Percentiles rank a stretch among this genome's conserved stretches.
These are phyloP conservation scores for Stachybotrys chartarum DNA, from an alignment of 2,329 filamentous ascomycete genomes.

Conservation along the genomic window DNA sequence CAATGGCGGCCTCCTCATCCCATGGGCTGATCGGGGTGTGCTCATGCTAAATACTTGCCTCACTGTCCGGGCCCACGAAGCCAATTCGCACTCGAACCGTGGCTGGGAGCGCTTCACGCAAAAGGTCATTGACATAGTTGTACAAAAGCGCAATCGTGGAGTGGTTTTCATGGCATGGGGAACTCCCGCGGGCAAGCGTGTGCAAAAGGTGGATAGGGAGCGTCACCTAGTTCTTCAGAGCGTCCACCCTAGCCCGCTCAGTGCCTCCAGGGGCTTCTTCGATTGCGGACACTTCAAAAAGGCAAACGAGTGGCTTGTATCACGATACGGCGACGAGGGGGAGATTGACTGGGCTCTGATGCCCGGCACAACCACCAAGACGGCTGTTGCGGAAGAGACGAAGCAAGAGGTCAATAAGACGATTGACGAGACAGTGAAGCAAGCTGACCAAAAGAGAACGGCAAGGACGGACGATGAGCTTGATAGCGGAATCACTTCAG, in stretches of 20 bases:
- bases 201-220: slow-evolving; percentile 62
- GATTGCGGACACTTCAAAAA: slow-evolving; percentile 75
- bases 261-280: slow-evolving; percentile 75
- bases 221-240: slow-evolving; percentile 78
- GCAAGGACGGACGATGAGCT: slow-evolving; percentile 2
- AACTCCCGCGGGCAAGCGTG: slow-evolving; percentile 71
- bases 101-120: slow-evolving; percentile 96
- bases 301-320: slow-evolving; percentile 77
- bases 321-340: slow-evolving; percentile 70
- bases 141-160: slow-evolving; percentile 65
- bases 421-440: slow-evolving; percentile 11
- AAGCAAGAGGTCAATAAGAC: slow-evolving; percentile 10
- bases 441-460: slow-evolving; percentile 4
- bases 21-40: slow-evolving; percentile 91
- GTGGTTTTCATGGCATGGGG: slow-evolving; percentile 98
- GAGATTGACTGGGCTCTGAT: slow-evolving; percentile 77
- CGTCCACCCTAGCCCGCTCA: slow-evolving; percentile 90
- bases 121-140: slow-evolving; percentile 81
- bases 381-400: slow-evolving; percentile 12
- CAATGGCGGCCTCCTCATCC: slow-evolving; percentile 74
- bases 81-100: slow-evolving; percentile 76
- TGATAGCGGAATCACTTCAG: background rate
- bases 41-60: slow-evolving; percentile 91
- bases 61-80: slow-evolving; percentile 83
- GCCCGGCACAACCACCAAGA: slow-evolving; percentile 26